phyloP scores from a whole-genome alignment of 2,329 filamentous ascomycete genomes.

The Fusarium sp. region DNA sequence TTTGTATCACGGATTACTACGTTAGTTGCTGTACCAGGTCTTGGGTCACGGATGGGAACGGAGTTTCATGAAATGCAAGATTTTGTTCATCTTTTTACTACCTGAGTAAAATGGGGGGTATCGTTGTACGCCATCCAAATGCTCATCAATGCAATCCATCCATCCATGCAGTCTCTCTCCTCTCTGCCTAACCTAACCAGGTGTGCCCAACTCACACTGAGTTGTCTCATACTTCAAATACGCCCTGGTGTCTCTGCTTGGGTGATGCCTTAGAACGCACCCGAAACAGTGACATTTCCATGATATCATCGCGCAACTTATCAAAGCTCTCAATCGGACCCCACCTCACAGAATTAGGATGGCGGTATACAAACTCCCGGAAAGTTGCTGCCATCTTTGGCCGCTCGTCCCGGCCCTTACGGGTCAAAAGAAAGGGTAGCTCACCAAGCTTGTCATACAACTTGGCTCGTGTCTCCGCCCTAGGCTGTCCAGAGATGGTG shows the following conservation, averaged over 20 bases:
- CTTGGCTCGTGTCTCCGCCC: background rate
- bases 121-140: conserved; percentile 26
- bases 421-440: conserved; percentile 27
- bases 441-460: conserved; percentile 2
- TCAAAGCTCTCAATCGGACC: conserved; percentile 21
- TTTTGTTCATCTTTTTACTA: conserved; percentile 19
- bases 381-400: conserved; percentile 9
- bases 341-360: conserved; percentile 16
- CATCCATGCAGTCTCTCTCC: conserved; percentile 10
- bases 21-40: conserved; percentile 5
- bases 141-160: conserved; percentile 11
- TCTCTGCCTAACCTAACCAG: background rate
- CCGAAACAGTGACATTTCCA: conserved; percentile 12
- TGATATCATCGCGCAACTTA: conserved; percentile 3
- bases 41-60: conserved; percentile 38
- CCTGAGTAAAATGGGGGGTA: conserved; percentile 26
- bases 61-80: conserved; percentile 36
- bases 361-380: conserved; percentile 9
- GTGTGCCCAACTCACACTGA: background rate
- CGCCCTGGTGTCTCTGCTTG: background rate
- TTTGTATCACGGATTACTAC: conserved; percentile 35
- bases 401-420: background rate
- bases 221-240: conserved; percentile 18
- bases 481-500: background rate
- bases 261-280: conserved; percentile 10